Evolutionary conservation across 1,284 basidiomycete species (phyloP), one percentile per base, ranked within the genome.

Genomic region (Tausonia pullulans): DNA sequence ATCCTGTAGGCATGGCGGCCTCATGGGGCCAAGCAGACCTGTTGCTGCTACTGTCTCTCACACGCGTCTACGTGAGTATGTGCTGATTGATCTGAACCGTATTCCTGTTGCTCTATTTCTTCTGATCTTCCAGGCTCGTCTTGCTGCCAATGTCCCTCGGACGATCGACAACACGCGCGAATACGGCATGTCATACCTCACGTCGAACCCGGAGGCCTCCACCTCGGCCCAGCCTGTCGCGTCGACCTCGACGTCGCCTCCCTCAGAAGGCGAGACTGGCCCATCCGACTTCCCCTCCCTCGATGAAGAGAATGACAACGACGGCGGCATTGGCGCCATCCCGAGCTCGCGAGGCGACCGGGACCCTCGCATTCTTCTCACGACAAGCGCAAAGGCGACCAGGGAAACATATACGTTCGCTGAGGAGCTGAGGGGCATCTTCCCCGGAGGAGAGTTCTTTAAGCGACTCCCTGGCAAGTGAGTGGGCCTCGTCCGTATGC

Each of bases 141-240:
- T 90, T 50, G 81, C 83, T 5, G 83, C 87, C 71, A 96, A 97
- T 79, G 80, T 94, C 27, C 91, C 95, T 0, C 82, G 84, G 52
- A 98, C 95, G 0, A 84, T 98, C 49, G 95, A 98, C 74, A 98
- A 97, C 75, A 89, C 86, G 61, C 85, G 94, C 67, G 86, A 93
- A 74, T 90, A 84, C 74, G 92, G 96, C 71, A 88, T 90, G 3
- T 90, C 88, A 50, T 87, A 87, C 71, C 79, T 90, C 61, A 88
- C 85, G 39, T 84, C 84, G 55, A 81, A 86, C 72, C 87, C 87
- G 39, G 73, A 76, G 56, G 71, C 72, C 57, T 67, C 72, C 49
- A 71, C 74, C 62, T 70, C 74, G 27, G 54, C 63, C 57, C 54
- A 66, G 43, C 73, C 71, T 44, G 70, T 70, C 59, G 69, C 70